Percentiles rank a stretch among this genome's conserved stretches.
Evolutionary conservation across 2,329 filamentous ascomycete species (phyloP).

Genomic region (Calonectria montana): DNA sequence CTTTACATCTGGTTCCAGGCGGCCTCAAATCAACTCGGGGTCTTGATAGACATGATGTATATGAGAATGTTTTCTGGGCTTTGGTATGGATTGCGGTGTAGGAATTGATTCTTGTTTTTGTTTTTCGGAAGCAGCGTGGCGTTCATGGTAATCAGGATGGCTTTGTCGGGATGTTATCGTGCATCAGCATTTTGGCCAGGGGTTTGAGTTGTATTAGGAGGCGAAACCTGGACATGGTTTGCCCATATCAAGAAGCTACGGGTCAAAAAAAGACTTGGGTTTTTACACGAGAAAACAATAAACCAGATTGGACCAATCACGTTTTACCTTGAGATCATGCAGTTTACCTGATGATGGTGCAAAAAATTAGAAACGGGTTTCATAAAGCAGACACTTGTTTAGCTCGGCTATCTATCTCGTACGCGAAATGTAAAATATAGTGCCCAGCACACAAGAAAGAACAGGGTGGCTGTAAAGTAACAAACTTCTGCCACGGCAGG

Average conservation of each 20-base stretch:
- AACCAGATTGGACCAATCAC: not conserved
- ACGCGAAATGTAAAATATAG: constrained; percentile 24
- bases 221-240: not conserved
- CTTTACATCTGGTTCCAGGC: constrained; percentile 27
- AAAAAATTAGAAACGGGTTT: not conserved
- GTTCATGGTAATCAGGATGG: constrained; percentile 27
- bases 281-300: not conserved
- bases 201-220: not conserved
- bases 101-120: not conserved
- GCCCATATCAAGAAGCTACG: not conserved
- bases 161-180: not conserved
- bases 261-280: not conserved
- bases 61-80: constrained; percentile 2
- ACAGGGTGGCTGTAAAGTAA: constrained; percentile 11
- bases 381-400: constrained; percentile 8
- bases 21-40: constrained; percentile 14
- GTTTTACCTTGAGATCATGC: not conserved
- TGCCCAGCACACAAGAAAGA: constrained; percentile 36
- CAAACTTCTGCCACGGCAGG: constrained; percentile 23
- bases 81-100: not conserved
- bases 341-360: not conserved
- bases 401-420: constrained; percentile 15
- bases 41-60: not conserved
- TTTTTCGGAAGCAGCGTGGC: constrained; percentile 31
- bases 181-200: not conserved